These are phyloP conservation scores for Ophiocytium majus DNA, from an alignment of 352 stramenopile genomes.

Conservation along the genomic window DNA sequence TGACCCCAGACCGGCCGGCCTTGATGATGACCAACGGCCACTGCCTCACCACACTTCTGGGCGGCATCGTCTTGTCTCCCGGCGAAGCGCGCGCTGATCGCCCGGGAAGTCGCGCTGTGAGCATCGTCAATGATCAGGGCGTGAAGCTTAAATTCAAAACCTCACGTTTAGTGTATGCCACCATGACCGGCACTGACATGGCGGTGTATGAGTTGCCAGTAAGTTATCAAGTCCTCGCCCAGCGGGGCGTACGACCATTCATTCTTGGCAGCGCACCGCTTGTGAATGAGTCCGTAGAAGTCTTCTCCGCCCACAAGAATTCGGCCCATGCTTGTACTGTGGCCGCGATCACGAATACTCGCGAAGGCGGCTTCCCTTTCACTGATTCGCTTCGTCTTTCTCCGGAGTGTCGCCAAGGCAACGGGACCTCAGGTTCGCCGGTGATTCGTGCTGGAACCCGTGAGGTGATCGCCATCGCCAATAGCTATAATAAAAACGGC, in stretches of 20 bases:
- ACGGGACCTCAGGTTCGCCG: background rate
- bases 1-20: background rate
- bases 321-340: background rate
- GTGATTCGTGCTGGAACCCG: background rate
- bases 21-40: constrained; percentile 1
- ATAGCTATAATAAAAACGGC: background rate
- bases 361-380: background rate
- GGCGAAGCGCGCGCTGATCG: background rate
- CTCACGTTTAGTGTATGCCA: background rate
- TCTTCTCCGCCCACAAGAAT: background rate
- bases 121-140: background rate
- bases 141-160: no score
- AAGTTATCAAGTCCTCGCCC: background rate
- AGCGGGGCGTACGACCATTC: background rate
- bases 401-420: background rate
- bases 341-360: background rate
- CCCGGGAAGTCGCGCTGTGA: background rate
- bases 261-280: background rate
- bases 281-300: background rate
- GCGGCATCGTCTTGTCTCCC: background rate
- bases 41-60: background rate
- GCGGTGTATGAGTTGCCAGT: background rate
- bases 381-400: background rate
- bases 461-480: background rate
- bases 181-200: constrained; percentile 3